These are phyloP conservation scores for Talaromyces amestolkiae DNA, from an alignment of 2,329 filamentous ascomycete genomes.

Conservation along the genomic window DNA sequence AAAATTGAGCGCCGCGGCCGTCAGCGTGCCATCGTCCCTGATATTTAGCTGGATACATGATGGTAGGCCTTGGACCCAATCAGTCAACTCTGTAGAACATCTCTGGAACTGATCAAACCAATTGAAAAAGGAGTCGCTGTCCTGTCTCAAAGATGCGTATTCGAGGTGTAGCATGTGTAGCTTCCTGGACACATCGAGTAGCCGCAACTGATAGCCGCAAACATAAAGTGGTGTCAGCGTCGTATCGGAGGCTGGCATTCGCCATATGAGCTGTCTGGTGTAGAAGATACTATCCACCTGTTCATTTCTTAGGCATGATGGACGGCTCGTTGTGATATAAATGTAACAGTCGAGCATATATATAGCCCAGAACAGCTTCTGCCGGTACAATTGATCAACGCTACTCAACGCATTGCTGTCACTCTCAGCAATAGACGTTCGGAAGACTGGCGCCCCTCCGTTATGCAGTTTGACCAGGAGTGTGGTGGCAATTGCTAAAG, in stretches of 20 bases:
- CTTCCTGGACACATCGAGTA: background rate
- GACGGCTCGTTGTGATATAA: background rate
- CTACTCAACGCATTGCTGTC: background rate
- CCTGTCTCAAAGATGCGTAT: background rate
- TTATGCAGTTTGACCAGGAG: background rate
- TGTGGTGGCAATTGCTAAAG: background rate
- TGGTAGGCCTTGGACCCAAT: background rate
- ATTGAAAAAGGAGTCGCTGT: background rate
- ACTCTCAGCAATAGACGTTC: background rate
- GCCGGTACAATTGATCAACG: background rate
- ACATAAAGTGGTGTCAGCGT: background rate
- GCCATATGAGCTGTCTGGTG: background rate
- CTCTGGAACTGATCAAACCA: background rate
- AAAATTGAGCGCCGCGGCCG: background rate
- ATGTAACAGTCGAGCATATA: background rate
- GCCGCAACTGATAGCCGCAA: background rate
- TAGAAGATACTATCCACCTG: background rate
- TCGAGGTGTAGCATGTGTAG: background rate
- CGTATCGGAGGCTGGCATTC: background rate
- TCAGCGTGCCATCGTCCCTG: background rate
- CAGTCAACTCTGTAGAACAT: background rate
- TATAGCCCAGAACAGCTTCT: background rate
- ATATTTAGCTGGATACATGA: background rate
- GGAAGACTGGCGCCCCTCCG: background rate
- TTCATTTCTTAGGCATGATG: background rate